Base-by-base conservation (phyloP, 2,329 filamentous ascomycete species). In the Stachybotrys chartarum region DNA sequence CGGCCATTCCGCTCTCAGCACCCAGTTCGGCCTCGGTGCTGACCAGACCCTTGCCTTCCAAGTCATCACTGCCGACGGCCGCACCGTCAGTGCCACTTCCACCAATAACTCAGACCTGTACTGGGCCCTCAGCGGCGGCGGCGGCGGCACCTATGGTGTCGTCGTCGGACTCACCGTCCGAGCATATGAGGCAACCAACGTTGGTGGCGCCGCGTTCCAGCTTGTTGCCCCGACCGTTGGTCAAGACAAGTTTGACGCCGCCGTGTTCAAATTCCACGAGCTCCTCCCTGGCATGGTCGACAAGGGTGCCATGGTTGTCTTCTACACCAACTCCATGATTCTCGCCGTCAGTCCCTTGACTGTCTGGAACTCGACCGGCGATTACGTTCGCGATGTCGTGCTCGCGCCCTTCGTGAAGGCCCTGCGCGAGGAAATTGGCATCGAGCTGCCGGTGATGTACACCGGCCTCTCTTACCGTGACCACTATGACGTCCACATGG, bases 41-140 rank as follows among this genome's bases (percentile, higher is more conserved):
- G 84, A 87, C 59, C 78, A 87, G 52, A 75, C 78, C 0, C 70
- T 87, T 2, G 73, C 78, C 58, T 80, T 72, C 54, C 74, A 83
- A 56, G 79, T 84, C 1, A 73, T 87, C 16, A 80, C 77, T 7
- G 78, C 74, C 0, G 63, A 66, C 16, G 81, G 83, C 3, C 56
- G 72, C 16, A 61, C 77, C 17, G 58, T 84, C 1, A 75, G 66
- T 3, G 81, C 81, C 0, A 77, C 72, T 5, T 72, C 70, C 0
- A 63, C 62, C 0, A 58, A 76, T 32, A 80, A 86, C 59, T 56
- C 70, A 0, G 83, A 86, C 52, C 70, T 87, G 1, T 87, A 82
- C 70, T 88, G 83, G 84, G 85, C 84, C 1, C 67, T 86, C 1
- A 73, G 73, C 47, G 83, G 83, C 3, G 82, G 84, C 0, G 83